Conservation (phyloP, 2,329 filamentous ascomycete species). For the Aspergillus caelatus region DNA sequence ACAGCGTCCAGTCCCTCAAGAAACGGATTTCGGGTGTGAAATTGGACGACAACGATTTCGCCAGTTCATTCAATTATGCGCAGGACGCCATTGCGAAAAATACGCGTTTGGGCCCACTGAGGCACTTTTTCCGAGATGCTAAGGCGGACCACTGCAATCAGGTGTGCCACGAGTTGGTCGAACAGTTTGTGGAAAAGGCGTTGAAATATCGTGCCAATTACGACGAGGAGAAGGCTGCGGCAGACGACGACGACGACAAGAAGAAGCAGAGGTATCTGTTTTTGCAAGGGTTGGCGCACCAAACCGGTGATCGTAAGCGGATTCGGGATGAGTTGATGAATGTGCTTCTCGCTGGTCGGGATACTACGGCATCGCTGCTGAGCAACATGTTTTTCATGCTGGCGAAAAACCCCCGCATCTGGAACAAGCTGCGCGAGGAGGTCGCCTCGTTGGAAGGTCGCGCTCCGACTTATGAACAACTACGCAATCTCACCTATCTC, state of each 20-base stretch:
- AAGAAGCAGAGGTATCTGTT: constrained; percentile 45
- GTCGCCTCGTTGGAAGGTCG: constrained; percentile 25
- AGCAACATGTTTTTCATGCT: constrained; percentile 51
- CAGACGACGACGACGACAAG: constrained; percentile 7
- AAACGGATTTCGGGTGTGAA: constrained; percentile 24
- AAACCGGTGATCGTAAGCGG: constrained; percentile 46
- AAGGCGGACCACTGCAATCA: constrained; percentile 34
- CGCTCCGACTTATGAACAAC: constrained; percentile 25
- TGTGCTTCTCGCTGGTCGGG: constrained; percentile 54
- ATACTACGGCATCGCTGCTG: constrained; percentile 52
- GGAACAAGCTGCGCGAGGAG: constrained; percentile 38
- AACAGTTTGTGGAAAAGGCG: constrained; percentile 44
- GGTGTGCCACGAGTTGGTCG: constrained; percentile 37
- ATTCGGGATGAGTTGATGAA: constrained; percentile 52
- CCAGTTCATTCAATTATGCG: constrained; percentile 33
- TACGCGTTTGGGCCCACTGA: constrained; percentile 19
- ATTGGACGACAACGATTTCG: constrained; percentile 20
- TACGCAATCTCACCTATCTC: constrained; percentile 29
- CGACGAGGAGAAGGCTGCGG: constrained; percentile 20
- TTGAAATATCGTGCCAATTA: constrained; percentile 27
- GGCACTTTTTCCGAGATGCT: constrained; percentile 19
- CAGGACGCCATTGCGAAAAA: constrained; percentile 25
- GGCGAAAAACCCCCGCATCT: constrained; percentile 42
- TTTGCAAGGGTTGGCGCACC: constrained; percentile 48
- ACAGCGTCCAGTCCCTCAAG: constrained; percentile 55